These are phyloP conservation scores for Rhodotorula sp. DNA, from an alignment of 1,284 basidiomycete species.

Conservation along the genomic window DNA sequence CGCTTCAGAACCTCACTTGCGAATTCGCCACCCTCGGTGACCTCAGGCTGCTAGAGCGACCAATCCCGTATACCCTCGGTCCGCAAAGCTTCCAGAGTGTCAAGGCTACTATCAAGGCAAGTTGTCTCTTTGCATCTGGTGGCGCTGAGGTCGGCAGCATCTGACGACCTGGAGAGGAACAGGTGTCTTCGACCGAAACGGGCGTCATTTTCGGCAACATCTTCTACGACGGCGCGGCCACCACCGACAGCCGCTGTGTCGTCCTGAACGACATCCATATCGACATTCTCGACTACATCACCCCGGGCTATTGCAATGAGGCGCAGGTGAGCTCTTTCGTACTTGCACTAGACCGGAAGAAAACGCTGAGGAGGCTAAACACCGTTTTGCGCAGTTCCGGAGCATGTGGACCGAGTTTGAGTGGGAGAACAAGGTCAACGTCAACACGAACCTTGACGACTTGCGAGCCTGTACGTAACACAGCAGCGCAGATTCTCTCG, in stretches of 20 bases:
- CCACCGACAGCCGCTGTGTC: slow-evolving; percentile 63
- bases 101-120: slow-evolving; percentile 95
- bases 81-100: slow-evolving; percentile 98
- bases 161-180: background rate
- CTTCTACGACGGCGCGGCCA: slow-evolving; percentile 81
- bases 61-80: slow-evolving; percentile 85
- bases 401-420: slow-evolving; percentile 98
- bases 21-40: slow-evolving; percentile 98
- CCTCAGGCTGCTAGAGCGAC: slow-evolving; percentile 93
- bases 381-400: slow-evolving; percentile 63
- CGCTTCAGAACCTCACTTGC: slow-evolving; percentile 91
- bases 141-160: background rate
- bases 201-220: slow-evolving; percentile 99
- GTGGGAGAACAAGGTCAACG: slow-evolving; percentile 97
- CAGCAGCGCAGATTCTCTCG: background rate
- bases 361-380: background rate
- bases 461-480: slow-evolving; percentile 37
- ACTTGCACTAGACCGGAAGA: background rate
- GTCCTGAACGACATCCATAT: slow-evolving; percentile 97
- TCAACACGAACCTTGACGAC: slow-evolving; percentile 66
- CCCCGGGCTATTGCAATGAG: slow-evolving; percentile 93
- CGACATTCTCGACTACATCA: slow-evolving; percentile 99
- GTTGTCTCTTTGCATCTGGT: slow-evolving; percentile 7
- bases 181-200: slow-evolving; percentile 91
- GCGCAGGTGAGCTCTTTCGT: slow-evolving; percentile 66